Percentiles rank a stretch among this genome's conserved stretches.
Conservation (phyloP, 306 rosid species). For the Dryas octopetala region DNA sequence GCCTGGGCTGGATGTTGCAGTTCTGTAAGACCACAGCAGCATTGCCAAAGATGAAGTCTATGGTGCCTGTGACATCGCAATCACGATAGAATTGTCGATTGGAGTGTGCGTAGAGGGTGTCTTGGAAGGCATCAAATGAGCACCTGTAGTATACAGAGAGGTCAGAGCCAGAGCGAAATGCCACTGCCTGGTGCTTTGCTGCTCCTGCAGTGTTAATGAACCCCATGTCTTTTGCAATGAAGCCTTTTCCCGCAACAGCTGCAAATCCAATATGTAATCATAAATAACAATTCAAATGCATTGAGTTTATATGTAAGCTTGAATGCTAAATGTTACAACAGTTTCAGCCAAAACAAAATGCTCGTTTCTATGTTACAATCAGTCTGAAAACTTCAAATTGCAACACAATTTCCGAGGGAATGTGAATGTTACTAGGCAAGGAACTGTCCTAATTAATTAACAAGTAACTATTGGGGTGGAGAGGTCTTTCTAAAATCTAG, state of each 20-base stretch:
- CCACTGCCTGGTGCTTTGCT: slow-evolving; percentile 86
- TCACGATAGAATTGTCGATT: slow-evolving; percentile 90
- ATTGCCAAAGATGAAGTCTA: slow-evolving; percentile 94
- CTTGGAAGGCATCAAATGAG: slow-evolving; percentile 73
- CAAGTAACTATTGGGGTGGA: not conserved
- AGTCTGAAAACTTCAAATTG: not conserved
- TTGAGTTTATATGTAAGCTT: not conserved
- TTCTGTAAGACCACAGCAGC: slow-evolving; percentile 74
- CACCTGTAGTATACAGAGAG: slow-evolving; percentile 62
- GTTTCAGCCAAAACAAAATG: not conserved
- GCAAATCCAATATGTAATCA: slow-evolving; percentile 23
- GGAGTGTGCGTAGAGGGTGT: slow-evolving; percentile 87
- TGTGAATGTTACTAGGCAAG: not conserved
- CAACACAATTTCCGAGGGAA: not conserved
- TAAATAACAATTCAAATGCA: not conserved
- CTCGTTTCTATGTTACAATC: not conserved
- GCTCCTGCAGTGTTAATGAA: slow-evolving; percentile 82
- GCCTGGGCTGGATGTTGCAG: slow-evolving; percentile 71
- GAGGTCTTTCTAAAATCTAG: not conserved
- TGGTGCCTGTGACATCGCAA: slow-evolving; percentile 76
- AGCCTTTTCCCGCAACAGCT: slow-evolving; percentile 82
- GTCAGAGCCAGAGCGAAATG: slow-evolving; percentile 79
- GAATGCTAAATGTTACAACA: not conserved
- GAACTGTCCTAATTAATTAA: not conserved
- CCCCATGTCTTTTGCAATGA: slow-evolving; percentile 74